Evolutionary conservation across 352 stramenopile genomes (phyloP), one percentile per base, ranked within the genome.

Genomic region (Pythium rishiriense): DNA sequence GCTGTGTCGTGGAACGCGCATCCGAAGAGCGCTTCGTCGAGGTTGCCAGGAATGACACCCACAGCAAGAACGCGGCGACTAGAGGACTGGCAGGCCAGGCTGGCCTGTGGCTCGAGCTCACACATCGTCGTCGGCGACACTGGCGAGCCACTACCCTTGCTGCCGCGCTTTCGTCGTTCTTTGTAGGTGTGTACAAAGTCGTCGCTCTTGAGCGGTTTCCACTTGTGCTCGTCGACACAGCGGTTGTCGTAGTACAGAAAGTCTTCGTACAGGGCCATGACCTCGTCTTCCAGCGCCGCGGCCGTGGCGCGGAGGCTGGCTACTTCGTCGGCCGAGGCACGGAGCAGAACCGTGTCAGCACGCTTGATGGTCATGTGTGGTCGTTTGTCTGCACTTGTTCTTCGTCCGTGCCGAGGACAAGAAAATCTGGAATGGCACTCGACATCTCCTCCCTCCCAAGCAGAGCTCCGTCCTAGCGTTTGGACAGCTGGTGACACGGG

Each of bases 11-110:
- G 66, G 25, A 73, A 73, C 26, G 72, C 69, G 29, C 58, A 62
- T 28, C 76, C 78, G 56, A 86, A 88, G 55, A 87, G 67, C 19
- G 71, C 64, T 52, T 90, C 81, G 25, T 88, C 78, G 17, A 90
- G 35, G 19, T 68, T 74, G 21, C 81, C 78, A 9, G 75, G 64
- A 9, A 79, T 53, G 11, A 64, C 73, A 6, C 74, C 76, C 17
- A 41, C 58, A 3, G n/a, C 10, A 9, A 55, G 29, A 3, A 42
- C 48, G n/a, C 48, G 48, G 0, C 15, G 15, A 4, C 7, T 33
- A 2, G 29, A 4, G 5, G 28, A 55, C 28, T 43, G 48, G 2
- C 19, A 14, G 17, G 48, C 48, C 10, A 55, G 48, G 6, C 10
- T 22, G 11, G 31, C 26, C 29, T 55, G 48, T 11, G 48, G 48